These are phyloP conservation scores for Chaetomidium leptoderma DNA, from an alignment of 495 filamentous ascomycete species.

Conservation along the genomic window DNA sequence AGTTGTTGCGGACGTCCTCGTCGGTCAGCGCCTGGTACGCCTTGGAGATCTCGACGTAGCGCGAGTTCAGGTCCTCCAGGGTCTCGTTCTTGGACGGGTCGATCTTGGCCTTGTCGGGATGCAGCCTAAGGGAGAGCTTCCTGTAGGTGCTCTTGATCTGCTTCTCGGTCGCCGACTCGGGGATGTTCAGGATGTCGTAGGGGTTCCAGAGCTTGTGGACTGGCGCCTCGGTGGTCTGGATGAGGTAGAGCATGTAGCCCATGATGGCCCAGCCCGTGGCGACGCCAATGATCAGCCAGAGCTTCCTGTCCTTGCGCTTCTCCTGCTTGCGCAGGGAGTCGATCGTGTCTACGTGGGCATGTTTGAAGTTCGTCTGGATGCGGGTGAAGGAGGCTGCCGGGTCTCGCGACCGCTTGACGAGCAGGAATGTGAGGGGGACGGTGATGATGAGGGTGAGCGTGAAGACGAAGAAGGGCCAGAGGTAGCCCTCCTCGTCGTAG, in stretches of 20 bases:
- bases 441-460: constrained; percentile 85
- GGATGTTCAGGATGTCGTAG: constrained; percentile 84
- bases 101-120: constrained; percentile 85
- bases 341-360: constrained; percentile 76
- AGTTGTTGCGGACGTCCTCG: constrained; percentile 95
- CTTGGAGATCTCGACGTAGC: constrained; percentile 91
- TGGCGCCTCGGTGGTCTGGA: constrained; percentile 69
- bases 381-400: constrained; percentile 48
- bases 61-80: constrained; percentile 72
- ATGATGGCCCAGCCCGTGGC: constrained; percentile 76
- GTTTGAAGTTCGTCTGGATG: constrained; percentile 66
- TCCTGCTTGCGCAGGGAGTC: constrained; percentile 81
- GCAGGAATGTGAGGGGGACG: constrained; percentile 81
- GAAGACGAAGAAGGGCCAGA: constrained; percentile 98
- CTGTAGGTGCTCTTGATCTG: constrained; percentile 87
- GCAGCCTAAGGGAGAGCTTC: constrained; percentile 75
- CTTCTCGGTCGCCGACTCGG: constrained; percentile 80
- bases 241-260: constrained; percentile 89
- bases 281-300: constrained; percentile 79
- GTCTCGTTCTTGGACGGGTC: constrained; percentile 87
- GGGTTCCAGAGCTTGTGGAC: constrained; percentile 86
- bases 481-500: constrained; percentile 96
- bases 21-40: constrained; percentile 97
- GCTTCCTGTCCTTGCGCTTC: constrained; percentile 79
- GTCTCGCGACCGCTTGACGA: constrained; percentile 73